phyloP scores from a whole-genome alignment of 2,329 filamentous ascomycete genomes.

The Alternaria sp. region DNA sequence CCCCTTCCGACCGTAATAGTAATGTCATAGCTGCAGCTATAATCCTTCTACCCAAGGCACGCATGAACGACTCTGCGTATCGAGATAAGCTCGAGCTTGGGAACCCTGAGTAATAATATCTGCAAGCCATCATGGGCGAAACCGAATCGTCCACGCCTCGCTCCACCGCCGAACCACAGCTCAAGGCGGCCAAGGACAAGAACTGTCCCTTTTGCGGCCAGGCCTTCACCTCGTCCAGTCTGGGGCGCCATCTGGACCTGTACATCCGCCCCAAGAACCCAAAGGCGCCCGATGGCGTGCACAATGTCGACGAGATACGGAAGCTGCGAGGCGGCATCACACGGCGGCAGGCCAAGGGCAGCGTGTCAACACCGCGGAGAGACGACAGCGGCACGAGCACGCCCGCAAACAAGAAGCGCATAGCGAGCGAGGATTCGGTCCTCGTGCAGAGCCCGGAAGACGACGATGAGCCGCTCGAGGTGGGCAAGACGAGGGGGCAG shows the following conservation, averaged over 20 bases:
- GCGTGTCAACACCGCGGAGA: slow-evolving; percentile 56
- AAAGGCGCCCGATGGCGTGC: slow-evolving; percentile 82
- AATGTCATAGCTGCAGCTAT: slow-evolving; percentile 36
- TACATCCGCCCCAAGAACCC: slow-evolving; percentile 95
- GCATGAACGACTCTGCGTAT: slow-evolving; percentile 24
- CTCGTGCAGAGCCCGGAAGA: slow-evolving; percentile 32
- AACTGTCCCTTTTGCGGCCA: slow-evolving; percentile 87
- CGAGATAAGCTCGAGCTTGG: slow-evolving; percentile 25
- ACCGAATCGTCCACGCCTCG: slow-evolving; percentile 48
- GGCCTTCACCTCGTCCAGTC: slow-evolving; percentile 82
- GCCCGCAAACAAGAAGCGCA: slow-evolving; percentile 27
- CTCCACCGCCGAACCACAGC: slow-evolving; percentile 33
- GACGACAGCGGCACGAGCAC: slow-evolving; percentile 51
- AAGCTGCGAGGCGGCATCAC: slow-evolving; percentile 86
- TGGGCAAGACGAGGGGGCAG: slow-evolving; percentile 47
- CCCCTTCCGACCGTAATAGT: slow-evolving; percentile 19
- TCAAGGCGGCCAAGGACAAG: slow-evolving; percentile 76
- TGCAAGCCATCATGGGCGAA: slow-evolving; percentile 37
- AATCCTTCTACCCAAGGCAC: slow-evolving; percentile 5
- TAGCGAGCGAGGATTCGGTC: slow-evolving; percentile 35
- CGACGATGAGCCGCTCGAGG: slow-evolving; percentile 28
- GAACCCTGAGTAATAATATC: slow-evolving; percentile 16
- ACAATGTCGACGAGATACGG: slow-evolving; percentile 87
- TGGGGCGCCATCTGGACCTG: slow-evolving; percentile 90
- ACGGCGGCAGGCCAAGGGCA: slow-evolving; percentile 77